Base-by-base conservation (phyloP, 306 rosid genomes). In the Cicer bijugum region DNA sequence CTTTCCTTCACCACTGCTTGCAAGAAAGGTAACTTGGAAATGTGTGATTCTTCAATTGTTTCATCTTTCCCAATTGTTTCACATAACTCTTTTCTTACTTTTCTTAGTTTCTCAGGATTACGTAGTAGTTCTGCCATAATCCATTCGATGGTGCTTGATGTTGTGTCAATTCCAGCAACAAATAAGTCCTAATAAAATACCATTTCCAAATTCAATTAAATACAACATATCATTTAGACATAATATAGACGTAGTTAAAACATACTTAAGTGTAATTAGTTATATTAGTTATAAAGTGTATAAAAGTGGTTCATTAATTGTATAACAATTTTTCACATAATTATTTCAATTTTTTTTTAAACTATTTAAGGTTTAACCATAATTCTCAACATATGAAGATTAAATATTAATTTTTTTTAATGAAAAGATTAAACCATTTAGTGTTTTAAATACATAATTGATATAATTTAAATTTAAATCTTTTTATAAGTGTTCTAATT, bases 1-100 rank as follows among this genome's bases (percentile, higher is more conserved):
- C 81, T 78, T 57, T 81, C 88, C 58, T 84, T 84, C 43, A 84
- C 63, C 3, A 46, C 19, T 48, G 88, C 85, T 7, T 28, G 48
- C 23, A 81, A 45, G 40, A 28, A 81, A 3, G 75, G 78, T 0
- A 84, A n/a, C 59, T 74, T 68, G 1, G 74, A 47, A 28, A 81
- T 60, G 6, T 72, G 56, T 19, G 78, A 56, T 69, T 80, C 85
- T 28, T 82, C 81, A 42, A 67, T 8, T 7, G 23, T 39, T 66
- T 4, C 46, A 19, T 38, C 63, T 38, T 51, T 40, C 5, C 12
- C 73, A 52, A 75, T 40, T n/a, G 2, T 15, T 40, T 52, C 53
- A 20, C 7, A 11, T 7, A 75, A 42, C 37, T 75, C 79, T 20
- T 75, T 52, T 50, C 53, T 75, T n/a, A 35, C 78, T 38, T 62